Evolutionary conservation across 1,284 basidiomycete species (phyloP), one percentile per base, ranked within the genome.

Genomic region (Fistulinella cinereoalba): DNA sequence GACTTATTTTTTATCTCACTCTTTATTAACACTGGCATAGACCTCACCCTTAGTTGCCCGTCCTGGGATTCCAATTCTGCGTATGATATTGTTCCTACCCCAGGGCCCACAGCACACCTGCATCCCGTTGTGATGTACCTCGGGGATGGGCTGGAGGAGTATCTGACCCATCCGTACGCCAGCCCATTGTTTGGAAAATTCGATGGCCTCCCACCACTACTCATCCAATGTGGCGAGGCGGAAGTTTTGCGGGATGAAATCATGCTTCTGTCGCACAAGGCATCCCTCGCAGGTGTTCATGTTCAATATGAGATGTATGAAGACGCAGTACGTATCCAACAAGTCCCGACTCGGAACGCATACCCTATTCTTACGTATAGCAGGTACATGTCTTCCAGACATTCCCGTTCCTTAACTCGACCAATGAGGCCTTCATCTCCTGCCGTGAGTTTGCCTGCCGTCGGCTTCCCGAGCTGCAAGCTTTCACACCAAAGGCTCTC

Each of bases 161-260:
- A 92, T 62, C 72, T 97, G 43, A 97, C 94, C 0, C 95, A 99
- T 66, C 96, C 96, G 3, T 99, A 99, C 61, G 96, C 89, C 6
- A 92, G 90, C 53, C 94, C 95, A 0, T 72, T 99, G n/a, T 99
- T 98, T 58, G 96, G 96, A 15, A 83, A 95, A 62, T 85, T 97
- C 57, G 74, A 75, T 23, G 88, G 86, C 8, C 71, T 99, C 11
- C 96, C 96, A 9, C 96, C 96, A 0, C 68, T 98, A 60, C 77
- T 98, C 19, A 89, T 99, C 36, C 95, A 98, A 67, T 85, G 85
- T 2, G 96, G 96, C 22, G 96, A 98, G 52, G 88, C 92, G 1
- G 96, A 99, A 65, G 92, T 97, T 1, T 73, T 99, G 22, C 76
- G 93, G 24, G 96, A 98, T 61, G 96, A 98, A 65, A 88, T 89